Base-by-base conservation (phyloP, 306 rosid genomes). In the Dryas octopetala region DNA sequence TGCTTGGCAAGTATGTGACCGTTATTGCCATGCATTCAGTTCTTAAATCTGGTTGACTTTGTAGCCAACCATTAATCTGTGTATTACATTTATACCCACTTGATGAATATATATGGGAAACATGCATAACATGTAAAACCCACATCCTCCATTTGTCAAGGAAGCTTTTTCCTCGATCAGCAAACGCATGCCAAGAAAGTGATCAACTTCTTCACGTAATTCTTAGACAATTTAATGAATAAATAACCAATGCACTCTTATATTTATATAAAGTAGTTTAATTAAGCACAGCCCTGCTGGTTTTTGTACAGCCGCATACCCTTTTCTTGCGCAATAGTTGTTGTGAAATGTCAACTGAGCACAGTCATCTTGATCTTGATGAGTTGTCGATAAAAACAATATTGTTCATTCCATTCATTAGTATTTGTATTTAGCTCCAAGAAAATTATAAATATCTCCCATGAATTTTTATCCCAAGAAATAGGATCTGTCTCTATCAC, bases 21-120 rank as follows among this genome's bases (percentile, higher is more conserved):
- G 79, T 77, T 23, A 23, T 23, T 68, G 11, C 8, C 64, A 14
- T 66, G 55, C 66, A 71, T 44, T 12, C 51, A 54, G 45, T 54
- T 43, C 57, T 14, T 38, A 23, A 69, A 70, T 41, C 19, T 38
- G 17, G 81, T 71, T 76, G 84, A 75, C 84, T 76, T 70, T 7
- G 58, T n/a, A 9, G 66, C 59, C 50, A 1, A 23, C 19, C 19
- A 51, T 1, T 62, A 50, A 52, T 52, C 48, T 28, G 48, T 53
- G 32, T 10, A 53, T 52, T 62, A 26, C 12, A 13, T 3, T 50
- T 38, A 63, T 44, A 38, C 5, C 38, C 12, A 38, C 40, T 46
- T 46, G 49, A 46, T 46, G 8, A 46, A 46, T 46, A 5, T 46
- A 8, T 5, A 46, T 5, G 8, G 9, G 1, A 8, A 46, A 46